phyloP scores from a whole-genome alignment of 495 filamentous ascomycete species.

The Parathielavia appendiculata region DNA sequence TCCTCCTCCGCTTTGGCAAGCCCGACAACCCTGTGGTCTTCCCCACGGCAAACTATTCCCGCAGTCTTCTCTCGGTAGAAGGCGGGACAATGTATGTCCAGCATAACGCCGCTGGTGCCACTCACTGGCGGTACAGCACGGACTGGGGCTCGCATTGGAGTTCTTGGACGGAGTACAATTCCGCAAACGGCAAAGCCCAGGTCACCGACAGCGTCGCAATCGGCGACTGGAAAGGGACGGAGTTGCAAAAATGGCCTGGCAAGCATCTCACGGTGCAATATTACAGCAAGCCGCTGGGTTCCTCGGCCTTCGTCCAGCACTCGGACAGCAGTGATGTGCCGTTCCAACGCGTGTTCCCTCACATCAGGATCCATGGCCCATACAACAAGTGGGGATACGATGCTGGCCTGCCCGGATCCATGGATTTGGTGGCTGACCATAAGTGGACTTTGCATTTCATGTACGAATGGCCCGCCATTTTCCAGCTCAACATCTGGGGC shows the following conservation, averaged over 20 bases:
- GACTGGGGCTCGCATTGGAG: slow-evolving; percentile 59
- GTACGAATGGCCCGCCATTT: slow-evolving; percentile 59
- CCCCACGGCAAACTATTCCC: slow-evolving; percentile 57
- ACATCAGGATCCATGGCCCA: slow-evolving; percentile 56
- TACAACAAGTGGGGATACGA: slow-evolving; percentile 69
- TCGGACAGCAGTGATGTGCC: slow-evolving; percentile 46
- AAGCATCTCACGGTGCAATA: slow-evolving; percentile 65
- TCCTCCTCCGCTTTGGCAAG: slow-evolving; percentile 49
- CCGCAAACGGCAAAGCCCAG: slow-evolving; percentile 40
- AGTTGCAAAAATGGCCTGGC: slow-evolving; percentile 57
- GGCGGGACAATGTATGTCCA: slow-evolving; percentile 41
- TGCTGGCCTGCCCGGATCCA: slow-evolving; percentile 52
- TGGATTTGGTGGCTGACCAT: slow-evolving; percentile 50
- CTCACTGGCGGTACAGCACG: slow-evolving; percentile 59
- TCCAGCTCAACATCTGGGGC: slow-evolving; percentile 66
- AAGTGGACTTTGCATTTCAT: slow-evolving; percentile 59
- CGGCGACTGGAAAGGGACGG: slow-evolving; percentile 53
- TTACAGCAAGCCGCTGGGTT: slow-evolving; percentile 59
- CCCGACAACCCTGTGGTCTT: slow-evolving; percentile 54
- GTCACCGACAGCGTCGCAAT: slow-evolving; percentile 27
- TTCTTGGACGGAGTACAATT: slow-evolving; percentile 53
- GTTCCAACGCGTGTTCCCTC: slow-evolving; percentile 54
- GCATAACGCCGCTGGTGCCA: slow-evolving; percentile 60
- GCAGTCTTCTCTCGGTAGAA: slow-evolving; percentile 40
- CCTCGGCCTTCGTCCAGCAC: slow-evolving; percentile 60